Evolutionary conservation across 108 stramenopile genomes (phyloP), one percentile per base, ranked within the genome.

Genomic region (Aureococcus anophagefferens): DNA sequence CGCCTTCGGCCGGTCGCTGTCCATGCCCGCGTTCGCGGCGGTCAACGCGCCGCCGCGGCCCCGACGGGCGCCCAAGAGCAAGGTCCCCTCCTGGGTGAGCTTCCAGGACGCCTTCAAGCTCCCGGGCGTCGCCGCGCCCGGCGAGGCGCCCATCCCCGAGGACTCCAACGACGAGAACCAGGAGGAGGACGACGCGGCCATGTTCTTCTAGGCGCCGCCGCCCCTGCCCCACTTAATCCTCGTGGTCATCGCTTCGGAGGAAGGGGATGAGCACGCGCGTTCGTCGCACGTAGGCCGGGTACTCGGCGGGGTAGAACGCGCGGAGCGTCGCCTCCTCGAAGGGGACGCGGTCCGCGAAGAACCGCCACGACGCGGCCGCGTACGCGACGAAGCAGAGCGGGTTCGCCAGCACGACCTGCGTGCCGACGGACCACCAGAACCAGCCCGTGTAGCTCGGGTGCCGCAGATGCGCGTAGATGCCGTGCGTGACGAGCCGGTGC

Each of bases 371-470:
- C 4, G 84, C 93, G 11, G 74, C 36, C 32, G 87, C 85, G 76
- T 90, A 96, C 14, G 81, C 67, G 5, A 87, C 35, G 21, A 76
- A 67, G 68, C 86, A 85, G 21, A 93, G 17, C 7, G 77, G 77
- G 81, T 96, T 96, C 72, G 89, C 86, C 35, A 96, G 72, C 29
- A 96, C 36, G 5, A 94, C 35, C 76, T 94, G 96, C 33, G 90
- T 92, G 15, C 92, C 94, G 30, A 96, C 69, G 35, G 86, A 83
- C 95, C 95, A 98, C 77, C 92, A 98, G 69, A 86, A 98, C 83
- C 95, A 98, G 34, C 97, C 97, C 31, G 89, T 79, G 75, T 98
- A 98, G 17, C 90, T 90, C 46, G 95, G 95, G 82, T 98, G 97
- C 21, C 97, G 90, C n/a, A 98, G 75, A 64, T 71, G 75, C 31